These are phyloP conservation scores for Emmonsiellopsis sp. DNA, from an alignment of 2,329 filamentous ascomycete species.

Conservation along the genomic window DNA sequence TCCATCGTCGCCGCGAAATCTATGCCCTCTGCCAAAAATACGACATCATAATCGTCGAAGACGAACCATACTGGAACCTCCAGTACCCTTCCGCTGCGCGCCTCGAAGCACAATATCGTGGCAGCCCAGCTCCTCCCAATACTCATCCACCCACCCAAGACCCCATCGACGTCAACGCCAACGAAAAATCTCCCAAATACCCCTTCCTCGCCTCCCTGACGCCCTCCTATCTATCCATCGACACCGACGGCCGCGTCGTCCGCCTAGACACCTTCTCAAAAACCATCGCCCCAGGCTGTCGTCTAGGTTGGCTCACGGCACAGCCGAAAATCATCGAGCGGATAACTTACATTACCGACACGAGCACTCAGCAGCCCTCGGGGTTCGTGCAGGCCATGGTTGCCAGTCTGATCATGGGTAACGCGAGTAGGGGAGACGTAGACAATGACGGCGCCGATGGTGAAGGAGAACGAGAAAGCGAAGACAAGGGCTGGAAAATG, in stretches of 20 bases:
- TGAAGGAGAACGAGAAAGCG: conserved; percentile 33
- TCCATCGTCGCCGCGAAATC: conserved; percentile 65
- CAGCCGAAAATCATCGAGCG: conserved; percentile 71
- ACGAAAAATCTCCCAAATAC: conserved; percentile 55
- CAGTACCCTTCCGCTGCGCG: conserved; percentile 67
- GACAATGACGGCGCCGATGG: conserved; percentile 16
- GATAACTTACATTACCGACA: conserved; percentile 64
- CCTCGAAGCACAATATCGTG: conserved; percentile 24
- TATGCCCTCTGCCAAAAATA: conserved; percentile 74
- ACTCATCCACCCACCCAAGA: conserved; percentile 12
- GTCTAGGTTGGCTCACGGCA: conserved; percentile 83
- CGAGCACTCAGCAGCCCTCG: conserved; percentile 71
- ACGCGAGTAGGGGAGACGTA: conserved; percentile 17
- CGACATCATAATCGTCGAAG: conserved; percentile 85
- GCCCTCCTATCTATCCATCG: conserved; percentile 72
- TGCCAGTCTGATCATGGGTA: conserved; percentile 66
- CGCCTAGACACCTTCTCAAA: conserved; percentile 92
- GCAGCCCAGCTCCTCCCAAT: conserved; percentile 4
- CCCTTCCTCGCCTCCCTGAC: conserved; percentile 73
- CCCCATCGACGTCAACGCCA: conserved; percentile 31
- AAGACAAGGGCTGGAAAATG: conserved; percentile 60
- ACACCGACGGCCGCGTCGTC: conserved; percentile 77
- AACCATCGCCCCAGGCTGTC: conserved; percentile 80
- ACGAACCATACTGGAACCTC: conserved; percentile 93
- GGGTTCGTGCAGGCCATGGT: conserved; percentile 84